These are phyloP conservation scores for Heritiera fomes DNA, from an alignment of 345 rosid species.

Conservation along the genomic window DNA sequence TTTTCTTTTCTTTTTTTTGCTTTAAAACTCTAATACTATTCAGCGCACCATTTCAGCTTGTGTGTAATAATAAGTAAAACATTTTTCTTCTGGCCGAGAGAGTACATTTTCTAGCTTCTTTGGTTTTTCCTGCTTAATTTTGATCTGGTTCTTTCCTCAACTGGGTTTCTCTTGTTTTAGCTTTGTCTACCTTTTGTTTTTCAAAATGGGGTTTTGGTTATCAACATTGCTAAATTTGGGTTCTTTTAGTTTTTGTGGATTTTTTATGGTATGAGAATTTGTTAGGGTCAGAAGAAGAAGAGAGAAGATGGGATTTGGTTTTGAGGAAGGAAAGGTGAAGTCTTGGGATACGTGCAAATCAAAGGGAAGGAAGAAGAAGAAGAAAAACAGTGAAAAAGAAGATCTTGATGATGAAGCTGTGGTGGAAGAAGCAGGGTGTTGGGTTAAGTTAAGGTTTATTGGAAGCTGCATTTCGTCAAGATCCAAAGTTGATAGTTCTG, in stretches of 20 bases:
- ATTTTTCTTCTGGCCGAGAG: neutral
- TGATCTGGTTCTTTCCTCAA: constrained; percentile 21
- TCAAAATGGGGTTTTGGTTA: constrained; percentile 7
- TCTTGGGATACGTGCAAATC: constrained; percentile 43
- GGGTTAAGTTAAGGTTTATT: constrained; percentile 62
- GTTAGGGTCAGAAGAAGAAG: constrained; percentile 30
- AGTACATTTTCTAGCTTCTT: constrained; percentile 9
- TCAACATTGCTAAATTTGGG: constrained; percentile 11
- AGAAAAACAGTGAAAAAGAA: constrained; percentile 31
- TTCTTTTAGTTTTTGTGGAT: constrained; percentile 16
- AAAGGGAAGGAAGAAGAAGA: constrained; percentile 51
- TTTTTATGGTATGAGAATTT: constrained; percentile 34
- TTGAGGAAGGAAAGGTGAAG: constrained; percentile 48
- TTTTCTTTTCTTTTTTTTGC: neutral
- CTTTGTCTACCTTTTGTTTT: neutral
- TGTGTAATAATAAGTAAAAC: neutral
- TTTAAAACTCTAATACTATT: constrained; percentile 9
- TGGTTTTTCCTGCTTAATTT: neutral
- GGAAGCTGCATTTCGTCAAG: constrained; percentile 69
- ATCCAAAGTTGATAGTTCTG: constrained; percentile 76
- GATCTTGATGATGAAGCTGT: constrained; percentile 37
- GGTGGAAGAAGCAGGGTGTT: constrained; percentile 59
- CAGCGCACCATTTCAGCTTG: neutral
- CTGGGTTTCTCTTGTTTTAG: constrained; percentile 12
- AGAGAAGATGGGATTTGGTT: constrained; percentile 38